Evolutionary conservation across 768 basidiomycete species (phyloP).

Genomic region (Boletus subparvulus): DNA sequence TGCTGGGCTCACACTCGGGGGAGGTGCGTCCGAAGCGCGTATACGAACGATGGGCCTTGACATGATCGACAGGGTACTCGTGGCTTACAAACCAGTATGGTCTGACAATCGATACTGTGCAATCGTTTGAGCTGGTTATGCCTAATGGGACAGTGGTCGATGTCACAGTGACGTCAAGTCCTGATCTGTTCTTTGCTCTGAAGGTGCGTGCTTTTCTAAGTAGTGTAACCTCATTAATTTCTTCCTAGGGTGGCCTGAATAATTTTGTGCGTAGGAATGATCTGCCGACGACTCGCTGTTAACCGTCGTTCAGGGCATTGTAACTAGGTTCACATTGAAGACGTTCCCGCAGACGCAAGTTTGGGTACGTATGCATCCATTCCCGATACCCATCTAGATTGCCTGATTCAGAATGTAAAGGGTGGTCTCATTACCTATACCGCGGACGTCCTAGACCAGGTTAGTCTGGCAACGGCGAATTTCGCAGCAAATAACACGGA

Average conservation of each 20-base stretch:
- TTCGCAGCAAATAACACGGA: slow-evolving; percentile 11
- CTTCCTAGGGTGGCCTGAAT: slow-evolving; percentile 53
- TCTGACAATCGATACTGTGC: slow-evolving; percentile 48
- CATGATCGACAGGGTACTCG: background rate
- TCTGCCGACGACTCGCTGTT: background rate
- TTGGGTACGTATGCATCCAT: slow-evolving; percentile 42
- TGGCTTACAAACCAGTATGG: slow-evolving; percentile 64
- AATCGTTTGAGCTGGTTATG: slow-evolving; percentile 55
- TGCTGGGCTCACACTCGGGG: slow-evolving; percentile 48
- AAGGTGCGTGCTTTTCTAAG: slow-evolving; percentile 28
- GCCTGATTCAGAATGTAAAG: slow-evolving; percentile 25
- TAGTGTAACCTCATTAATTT: background rate
- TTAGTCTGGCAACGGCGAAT: slow-evolving; percentile 10
- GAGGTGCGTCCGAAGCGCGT: slow-evolving; percentile 34
- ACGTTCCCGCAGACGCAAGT: slow-evolving; percentile 53
- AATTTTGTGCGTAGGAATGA: slow-evolving; percentile 45
- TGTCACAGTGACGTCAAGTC: slow-evolving; percentile 33
- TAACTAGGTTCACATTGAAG: slow-evolving; percentile 55
- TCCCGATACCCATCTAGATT: background rate
- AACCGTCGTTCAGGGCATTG: slow-evolving; percentile 45
- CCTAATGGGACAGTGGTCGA: slow-evolving; percentile 39
- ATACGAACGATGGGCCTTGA: too few relatives aligned
- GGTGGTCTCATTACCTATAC: slow-evolving; percentile 44
- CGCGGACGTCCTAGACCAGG: background rate
- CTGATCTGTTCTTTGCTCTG: slow-evolving; percentile 45